phyloP scores from a whole-genome alignment of 352 stramenopile species.

The Phytophthora chlamydospora region DNA sequence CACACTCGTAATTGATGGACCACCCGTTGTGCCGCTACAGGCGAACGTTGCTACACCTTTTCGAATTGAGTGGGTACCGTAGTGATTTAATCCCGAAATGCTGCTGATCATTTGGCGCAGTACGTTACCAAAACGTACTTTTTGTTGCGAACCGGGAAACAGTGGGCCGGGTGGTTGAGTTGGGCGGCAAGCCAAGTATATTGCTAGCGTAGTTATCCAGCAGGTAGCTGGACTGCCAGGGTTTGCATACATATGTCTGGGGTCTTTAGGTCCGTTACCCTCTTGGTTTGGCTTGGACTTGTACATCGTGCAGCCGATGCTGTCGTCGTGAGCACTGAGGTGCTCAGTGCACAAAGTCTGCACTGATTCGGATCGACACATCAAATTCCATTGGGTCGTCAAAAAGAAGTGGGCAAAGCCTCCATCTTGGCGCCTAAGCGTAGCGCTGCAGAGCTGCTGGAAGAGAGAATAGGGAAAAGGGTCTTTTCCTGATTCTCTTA shows the following conservation, averaged over 20 bases:
- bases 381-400: slow-evolving; percentile 17
- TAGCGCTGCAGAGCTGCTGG: neutral
- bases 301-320: slow-evolving; percentile 20
- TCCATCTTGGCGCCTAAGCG: neutral
- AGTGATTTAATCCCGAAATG: slow-evolving; percentile 8
- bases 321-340: slow-evolving; percentile 8
- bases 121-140: neutral
- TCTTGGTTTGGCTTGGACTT: slow-evolving; percentile 37
- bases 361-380: slow-evolving; percentile 20
- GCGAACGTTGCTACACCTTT: slow-evolving; percentile 27
- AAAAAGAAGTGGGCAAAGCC: slow-evolving; percentile 18
- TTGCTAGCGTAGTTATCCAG: neutral
- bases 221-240: slow-evolving; percentile 1
- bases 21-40: slow-evolving; percentile 18
- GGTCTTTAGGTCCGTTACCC: slow-evolving; percentile 9
- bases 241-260: slow-evolving; percentile 28
- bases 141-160: slow-evolving; percentile 4
- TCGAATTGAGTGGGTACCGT: slow-evolving; percentile 25
- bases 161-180: neutral
- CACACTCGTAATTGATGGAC: slow-evolving; percentile 19
- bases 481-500: neutral
- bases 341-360: slow-evolving; percentile 12
- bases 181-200: slow-evolving; percentile 3
- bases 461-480: slow-evolving; percentile 10
- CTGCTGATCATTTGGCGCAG: neutral